phyloP scores from a whole-genome alignment of 164 flowering plant species.

The Pachysandra terminalis region DNA sequence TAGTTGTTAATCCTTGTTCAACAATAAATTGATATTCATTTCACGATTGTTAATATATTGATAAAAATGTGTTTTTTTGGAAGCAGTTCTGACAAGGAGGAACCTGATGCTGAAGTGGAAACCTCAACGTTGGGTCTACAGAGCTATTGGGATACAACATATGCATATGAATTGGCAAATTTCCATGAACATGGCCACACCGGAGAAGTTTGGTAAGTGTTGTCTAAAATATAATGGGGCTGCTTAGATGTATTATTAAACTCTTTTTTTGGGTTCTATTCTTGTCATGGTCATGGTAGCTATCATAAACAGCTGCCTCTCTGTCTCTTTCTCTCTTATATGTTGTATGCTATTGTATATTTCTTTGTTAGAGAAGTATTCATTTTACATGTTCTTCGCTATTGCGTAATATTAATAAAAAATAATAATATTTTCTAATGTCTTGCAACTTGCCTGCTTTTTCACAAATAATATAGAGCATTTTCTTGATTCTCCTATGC shows the following conservation, averaged over 20 bases:
- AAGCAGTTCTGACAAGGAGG: conserved; percentile 92
- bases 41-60: neutral
- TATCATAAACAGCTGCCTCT: too few relatives aligned
- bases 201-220: conserved; percentile 85
- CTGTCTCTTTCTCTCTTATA: too few relatives aligned
- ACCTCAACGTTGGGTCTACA: conserved; percentile 77
- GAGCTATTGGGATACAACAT: conserved; percentile 89
- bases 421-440: neutral
- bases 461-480: neutral
- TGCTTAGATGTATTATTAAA: neutral
- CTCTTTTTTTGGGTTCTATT: neutral
- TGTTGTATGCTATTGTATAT: too few relatives aligned
- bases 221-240: neutral
- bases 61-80: neutral
- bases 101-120: conserved; percentile 65
- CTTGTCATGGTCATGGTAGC: neutral
- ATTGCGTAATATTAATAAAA: too few relatives aligned
- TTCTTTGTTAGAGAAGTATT: too few relatives aligned
- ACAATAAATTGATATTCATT: too few relatives aligned
- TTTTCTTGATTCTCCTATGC: neutral
- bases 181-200: conserved; percentile 87
- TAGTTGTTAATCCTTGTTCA: too few relatives aligned
- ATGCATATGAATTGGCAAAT: conserved; percentile 81
- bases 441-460: neutral
- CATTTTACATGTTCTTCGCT: too few relatives aligned